Base-by-base conservation (phyloP, 768 basidiomycete species). In the Neoboletus brunneissimus region DNA sequence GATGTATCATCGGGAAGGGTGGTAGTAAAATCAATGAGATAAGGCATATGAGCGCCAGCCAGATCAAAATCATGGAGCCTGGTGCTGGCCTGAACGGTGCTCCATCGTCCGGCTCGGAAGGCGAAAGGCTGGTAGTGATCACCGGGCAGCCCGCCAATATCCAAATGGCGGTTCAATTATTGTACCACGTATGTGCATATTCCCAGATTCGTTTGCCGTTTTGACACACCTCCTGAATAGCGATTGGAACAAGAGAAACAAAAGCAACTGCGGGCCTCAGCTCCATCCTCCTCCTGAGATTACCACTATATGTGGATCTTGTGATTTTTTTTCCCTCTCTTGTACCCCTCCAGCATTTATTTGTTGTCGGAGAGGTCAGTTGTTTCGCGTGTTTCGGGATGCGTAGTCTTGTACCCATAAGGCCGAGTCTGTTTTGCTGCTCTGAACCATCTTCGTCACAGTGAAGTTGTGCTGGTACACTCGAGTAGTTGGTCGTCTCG, bases 1-100 rank as follows among this genome's bases (percentile, higher is more conserved):
- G 93, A 12, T 92, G 90, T 60, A 94, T 99, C 74, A 99, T 99
- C 64, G 97, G 97, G 42, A 98, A 98, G 73, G 96, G 92, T 20
- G 97, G 97, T 11, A 87, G 88, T 70, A 99, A 98, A 76, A 99
- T 99, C 78, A 98, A 98, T 67, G 97, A 99, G 75, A 97, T 99
- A 60, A 82, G 97, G 62, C 87, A 93, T 61, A 89, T 93, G 84
- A 95, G 92, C 60, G 89, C 89, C 27, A 96, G 94, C 72, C 88
- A 94, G 66, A 98, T 99, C 73, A 94, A 97, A 75, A 98, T 99
- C 52, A 97, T 96, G 88, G 97, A 99, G 65, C 94, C 96, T 34
- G 94, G 94, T 48, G 91, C 91, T 12, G 84, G 85, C 18, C 72
- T 84, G 66, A 85, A 86, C 54, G 89, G 88, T 16, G 85, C 83